Evolutionary conservation across 1,139 yeast genomes (phyloP).

Genomic region (Kodamaea fungicola): DNA sequence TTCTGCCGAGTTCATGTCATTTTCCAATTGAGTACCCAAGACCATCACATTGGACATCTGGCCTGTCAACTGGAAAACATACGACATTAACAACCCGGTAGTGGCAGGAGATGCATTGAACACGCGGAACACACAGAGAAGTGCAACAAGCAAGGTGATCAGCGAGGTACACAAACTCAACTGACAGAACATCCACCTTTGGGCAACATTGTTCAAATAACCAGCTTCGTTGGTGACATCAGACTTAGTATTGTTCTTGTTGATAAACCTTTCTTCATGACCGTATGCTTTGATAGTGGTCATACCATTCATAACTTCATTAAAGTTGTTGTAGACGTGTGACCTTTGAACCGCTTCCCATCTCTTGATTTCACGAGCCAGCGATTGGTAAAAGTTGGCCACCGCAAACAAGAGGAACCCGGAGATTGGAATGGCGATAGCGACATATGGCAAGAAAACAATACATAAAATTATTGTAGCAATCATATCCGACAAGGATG

Average conservation of each 20-base stretch:
- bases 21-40: slow-evolving; percentile 67
- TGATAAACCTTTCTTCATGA: slow-evolving; percentile 46
- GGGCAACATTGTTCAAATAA: slow-evolving; percentile 61
- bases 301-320: slow-evolving; percentile 72
- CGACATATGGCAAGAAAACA: slow-evolving; percentile 62
- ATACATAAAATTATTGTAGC: slow-evolving; percentile 69
- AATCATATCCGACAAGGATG: slow-evolving; percentile 49
- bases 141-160: slow-evolving; percentile 46
- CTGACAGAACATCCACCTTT: slow-evolving; percentile 74
- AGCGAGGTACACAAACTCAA: slow-evolving; percentile 41
- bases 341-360: slow-evolving; percentile 78
- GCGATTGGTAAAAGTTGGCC: slow-evolving; percentile 60
- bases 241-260: slow-evolving; percentile 46
- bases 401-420: slow-evolving; percentile 31
- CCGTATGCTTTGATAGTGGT: slow-evolving; percentile 65
- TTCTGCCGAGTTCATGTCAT: slow-evolving; percentile 85
- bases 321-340: slow-evolving; percentile 70
- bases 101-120: slow-evolving; percentile 63
- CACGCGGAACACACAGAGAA: slow-evolving; percentile 62
- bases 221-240: slow-evolving; percentile 73
- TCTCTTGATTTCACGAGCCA: slow-evolving; percentile 75
- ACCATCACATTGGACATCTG: slow-evolving; percentile 47
- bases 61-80: slow-evolving; percentile 49
- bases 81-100: slow-evolving; percentile 68
- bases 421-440: slow-evolving; percentile 44